Evolutionary conservation across 2,329 filamentous ascomycete species (phyloP).

Genomic region (Penicillium paneum): DNA sequence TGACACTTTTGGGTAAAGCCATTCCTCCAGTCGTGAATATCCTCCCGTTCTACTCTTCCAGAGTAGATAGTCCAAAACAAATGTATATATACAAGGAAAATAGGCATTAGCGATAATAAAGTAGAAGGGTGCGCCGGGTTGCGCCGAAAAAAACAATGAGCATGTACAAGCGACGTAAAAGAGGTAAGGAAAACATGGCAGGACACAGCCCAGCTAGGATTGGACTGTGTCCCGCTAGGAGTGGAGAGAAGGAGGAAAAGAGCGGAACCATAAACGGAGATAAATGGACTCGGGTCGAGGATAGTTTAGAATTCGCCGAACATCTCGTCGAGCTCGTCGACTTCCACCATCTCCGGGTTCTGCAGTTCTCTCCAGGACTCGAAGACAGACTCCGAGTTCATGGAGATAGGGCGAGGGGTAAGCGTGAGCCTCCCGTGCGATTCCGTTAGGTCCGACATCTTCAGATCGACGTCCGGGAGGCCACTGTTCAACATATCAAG

Average conservation of each 20-base stretch:
- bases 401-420: constrained; percentile 25
- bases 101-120: constrained; percentile 14
- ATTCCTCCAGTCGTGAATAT: constrained; percentile 10
- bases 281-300: neutral
- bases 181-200: constrained; percentile 9
- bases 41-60: constrained; percentile 22
- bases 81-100: constrained; percentile 27
- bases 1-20: constrained; percentile 12
- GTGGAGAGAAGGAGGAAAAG: constrained; percentile 15
- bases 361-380: constrained; percentile 60
- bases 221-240: too few relatives aligned
- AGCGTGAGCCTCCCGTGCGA: constrained; percentile 47
- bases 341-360: constrained; percentile 82
- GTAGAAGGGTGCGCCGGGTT: constrained; percentile 3
- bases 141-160: constrained; percentile 15
- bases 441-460: constrained; percentile 35
- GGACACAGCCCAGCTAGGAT: constrained; percentile 17
- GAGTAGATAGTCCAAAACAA: constrained; percentile 17
- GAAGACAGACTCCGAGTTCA: constrained; percentile 41
- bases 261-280: neutral
- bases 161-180: constrained; percentile 20
- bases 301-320: constrained; percentile 66
- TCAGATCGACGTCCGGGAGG: constrained; percentile 35
- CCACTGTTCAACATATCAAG: constrained; percentile 42
- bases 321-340: constrained; percentile 88